A percentile compares a stretch with the other conserved stretches of the same genome.
Evolutionary conservation across 164 flowering plant species (phyloP).

Genomic region (Dillenia suffruticosa): DNA sequence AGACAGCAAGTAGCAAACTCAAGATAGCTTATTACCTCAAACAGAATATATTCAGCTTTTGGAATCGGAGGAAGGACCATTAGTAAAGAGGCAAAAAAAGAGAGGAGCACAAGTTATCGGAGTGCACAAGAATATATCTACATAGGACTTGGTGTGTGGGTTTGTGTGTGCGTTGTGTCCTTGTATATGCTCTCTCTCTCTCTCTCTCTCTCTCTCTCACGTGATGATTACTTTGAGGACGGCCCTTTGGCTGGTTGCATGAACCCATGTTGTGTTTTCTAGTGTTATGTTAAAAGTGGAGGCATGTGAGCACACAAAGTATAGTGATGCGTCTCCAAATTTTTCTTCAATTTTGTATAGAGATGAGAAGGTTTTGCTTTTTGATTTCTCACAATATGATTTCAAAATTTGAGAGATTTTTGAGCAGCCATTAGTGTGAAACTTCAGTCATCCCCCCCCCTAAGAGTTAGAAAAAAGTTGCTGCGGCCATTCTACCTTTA

Average conservation of each 20-base stretch:
- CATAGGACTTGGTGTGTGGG: neutral
- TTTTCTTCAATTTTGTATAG: too few species aligned
- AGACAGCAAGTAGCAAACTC: neutral
- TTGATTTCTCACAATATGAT: too few species aligned
- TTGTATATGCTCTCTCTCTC: too few species aligned
- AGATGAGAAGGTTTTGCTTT: too few species aligned
- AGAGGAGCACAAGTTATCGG: neutral
- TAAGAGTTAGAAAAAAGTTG: too few species aligned
- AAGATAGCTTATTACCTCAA: neutral
- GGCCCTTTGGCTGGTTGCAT: slow-evolving; percentile 14
- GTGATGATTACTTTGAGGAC: slow-evolving; percentile 15
- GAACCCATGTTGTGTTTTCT: slow-evolving; percentile 10
- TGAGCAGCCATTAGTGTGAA: too few species aligned
- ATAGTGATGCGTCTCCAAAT: too few species aligned
- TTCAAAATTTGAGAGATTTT: too few species aligned
- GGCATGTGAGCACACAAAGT: neutral
- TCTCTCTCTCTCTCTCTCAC: neutral
- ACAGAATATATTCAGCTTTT: neutral
- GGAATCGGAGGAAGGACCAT: neutral
- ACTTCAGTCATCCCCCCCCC: too few species aligned
- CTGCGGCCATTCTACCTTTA: too few species aligned
- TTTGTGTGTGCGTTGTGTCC: neutral
- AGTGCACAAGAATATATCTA: slow-evolving; percentile 2
- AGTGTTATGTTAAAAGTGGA: neutral
- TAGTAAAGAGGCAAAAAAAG: neutral